Conservation (phyloP, 2,329 filamentous ascomycete genomes). For the Pezicula carpinea region DNA sequence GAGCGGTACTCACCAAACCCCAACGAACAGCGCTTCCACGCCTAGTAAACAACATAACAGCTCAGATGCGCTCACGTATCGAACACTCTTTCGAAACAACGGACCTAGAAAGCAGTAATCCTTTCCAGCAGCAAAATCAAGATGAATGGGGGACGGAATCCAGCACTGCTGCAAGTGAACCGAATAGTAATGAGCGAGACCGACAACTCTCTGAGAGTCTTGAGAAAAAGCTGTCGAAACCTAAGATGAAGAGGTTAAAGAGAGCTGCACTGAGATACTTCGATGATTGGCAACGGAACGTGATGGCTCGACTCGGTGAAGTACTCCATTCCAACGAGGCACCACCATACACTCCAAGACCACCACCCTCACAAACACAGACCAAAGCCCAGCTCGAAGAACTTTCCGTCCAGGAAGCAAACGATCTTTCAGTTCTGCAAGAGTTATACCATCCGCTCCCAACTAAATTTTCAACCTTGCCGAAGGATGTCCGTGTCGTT, state of each 20-base stretch:
- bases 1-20: constrained; percentile 47
- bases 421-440: constrained; percentile 42
- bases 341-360: constrained; percentile 14
- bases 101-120: constrained; percentile 5
- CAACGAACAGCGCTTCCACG: constrained; percentile 46
- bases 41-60: constrained; percentile 47
- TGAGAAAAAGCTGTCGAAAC: constrained; percentile 15
- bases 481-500: constrained; percentile 54
- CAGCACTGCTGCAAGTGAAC: background rate
- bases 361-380: constrained; percentile 13
- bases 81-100: constrained; percentile 30
- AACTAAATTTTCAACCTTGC: constrained; percentile 50
- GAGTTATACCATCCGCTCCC: constrained; percentile 48
- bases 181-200: constrained; percentile 5
- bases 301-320: constrained; percentile 67
- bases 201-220: constrained; percentile 17
- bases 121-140: background rate
- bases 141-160: too few species aligned
- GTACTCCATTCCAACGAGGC: constrained; percentile 48
- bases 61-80: constrained; percentile 49
- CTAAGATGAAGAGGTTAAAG: constrained; percentile 33
- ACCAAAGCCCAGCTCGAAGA: constrained; percentile 16
- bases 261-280: constrained; percentile 63
- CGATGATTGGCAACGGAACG: constrained; percentile 70
- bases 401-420: constrained; percentile 26